Percentiles rank a stretch among this genome's conserved stretches.
Conservation (phyloP, 495 filamentous ascomycete species). For the Hypoxylon rickii region DNA sequence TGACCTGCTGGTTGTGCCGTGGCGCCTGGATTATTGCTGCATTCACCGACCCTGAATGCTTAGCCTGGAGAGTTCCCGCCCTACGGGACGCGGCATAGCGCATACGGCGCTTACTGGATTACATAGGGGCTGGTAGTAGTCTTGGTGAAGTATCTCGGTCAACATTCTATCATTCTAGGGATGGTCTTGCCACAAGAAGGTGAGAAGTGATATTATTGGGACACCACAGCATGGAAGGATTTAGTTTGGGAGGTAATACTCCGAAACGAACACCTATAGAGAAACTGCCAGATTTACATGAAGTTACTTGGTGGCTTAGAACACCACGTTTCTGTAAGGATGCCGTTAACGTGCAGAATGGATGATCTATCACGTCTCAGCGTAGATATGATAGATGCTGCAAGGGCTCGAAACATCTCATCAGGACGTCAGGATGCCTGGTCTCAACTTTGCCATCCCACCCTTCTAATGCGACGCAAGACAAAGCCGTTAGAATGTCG, state of each 20-base stretch:
- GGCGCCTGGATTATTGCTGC: too few species aligned
- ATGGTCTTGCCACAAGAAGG: too few species aligned
- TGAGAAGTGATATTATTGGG: background rate
- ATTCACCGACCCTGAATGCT: too few species aligned
- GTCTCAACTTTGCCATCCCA: constrained; percentile 31
- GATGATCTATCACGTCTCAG: constrained; percentile 32
- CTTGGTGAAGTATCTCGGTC: too few species aligned
- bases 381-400: constrained; percentile 20
- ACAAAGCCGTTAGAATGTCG: constrained; percentile 27
- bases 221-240: too few species aligned
- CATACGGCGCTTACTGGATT: too few species aligned
- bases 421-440: constrained; percentile 24
- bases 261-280: constrained; percentile 7
- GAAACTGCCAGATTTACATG: constrained; percentile 7
- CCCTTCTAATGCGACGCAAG: constrained; percentile 21
- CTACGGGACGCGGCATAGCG: too few species aligned
- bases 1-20: too few species aligned
- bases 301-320: constrained; percentile 29
- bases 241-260: background rate
- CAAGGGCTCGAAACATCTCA: constrained; percentile 36
- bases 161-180: too few species aligned
- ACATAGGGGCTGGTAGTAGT: too few species aligned
- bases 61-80: too few species aligned
- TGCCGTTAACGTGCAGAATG: constrained; percentile 22
- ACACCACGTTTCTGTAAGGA: constrained; percentile 38